Evolutionary conservation across 371 early-diverging fungal species (phyloP).

Genomic region (Mycotypha africana): DNA sequence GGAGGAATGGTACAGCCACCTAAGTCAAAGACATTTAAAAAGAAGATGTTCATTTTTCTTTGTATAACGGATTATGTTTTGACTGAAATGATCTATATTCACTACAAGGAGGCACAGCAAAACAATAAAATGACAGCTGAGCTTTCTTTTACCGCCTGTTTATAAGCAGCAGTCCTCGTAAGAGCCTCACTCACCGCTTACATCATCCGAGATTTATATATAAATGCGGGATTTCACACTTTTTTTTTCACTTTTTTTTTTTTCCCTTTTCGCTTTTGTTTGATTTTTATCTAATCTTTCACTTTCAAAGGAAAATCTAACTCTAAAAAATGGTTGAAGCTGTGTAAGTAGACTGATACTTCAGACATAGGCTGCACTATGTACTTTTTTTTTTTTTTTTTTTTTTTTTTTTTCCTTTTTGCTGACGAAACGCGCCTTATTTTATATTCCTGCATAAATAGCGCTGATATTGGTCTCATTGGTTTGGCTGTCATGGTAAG

Average conservation of each 20-base stretch:
- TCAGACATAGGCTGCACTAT: no score
- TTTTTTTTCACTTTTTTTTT: constrained; percentile 4
- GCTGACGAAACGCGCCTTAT: neutral
- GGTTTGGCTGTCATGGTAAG: constrained; percentile 99
- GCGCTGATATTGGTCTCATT: constrained; percentile 98
- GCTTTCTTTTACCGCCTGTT: no score
- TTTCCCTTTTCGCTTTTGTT: constrained; percentile 6
- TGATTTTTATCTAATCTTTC: neutral
- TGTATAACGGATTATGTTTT: no score
- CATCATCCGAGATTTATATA: constrained; percentile 6
- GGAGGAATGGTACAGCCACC: no score
- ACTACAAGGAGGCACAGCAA: no score
- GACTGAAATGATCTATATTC: no score
- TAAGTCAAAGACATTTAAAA: no score
- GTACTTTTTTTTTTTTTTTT: no score
- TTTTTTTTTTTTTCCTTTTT: no score
- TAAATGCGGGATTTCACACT: neutral
- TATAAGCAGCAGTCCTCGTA: no score
- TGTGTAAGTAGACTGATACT: constrained; percentile 11
- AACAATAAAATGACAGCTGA: no score
- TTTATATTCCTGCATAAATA: constrained; percentile 15
- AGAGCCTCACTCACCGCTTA: constrained; percentile 8
- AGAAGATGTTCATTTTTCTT: no score
- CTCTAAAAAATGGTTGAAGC: constrained; percentile 11
- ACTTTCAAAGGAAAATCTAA: neutral